Evolutionary conservation across 352 stramenopile genomes (phyloP).

Genomic region (Pythium aquatile): DNA sequence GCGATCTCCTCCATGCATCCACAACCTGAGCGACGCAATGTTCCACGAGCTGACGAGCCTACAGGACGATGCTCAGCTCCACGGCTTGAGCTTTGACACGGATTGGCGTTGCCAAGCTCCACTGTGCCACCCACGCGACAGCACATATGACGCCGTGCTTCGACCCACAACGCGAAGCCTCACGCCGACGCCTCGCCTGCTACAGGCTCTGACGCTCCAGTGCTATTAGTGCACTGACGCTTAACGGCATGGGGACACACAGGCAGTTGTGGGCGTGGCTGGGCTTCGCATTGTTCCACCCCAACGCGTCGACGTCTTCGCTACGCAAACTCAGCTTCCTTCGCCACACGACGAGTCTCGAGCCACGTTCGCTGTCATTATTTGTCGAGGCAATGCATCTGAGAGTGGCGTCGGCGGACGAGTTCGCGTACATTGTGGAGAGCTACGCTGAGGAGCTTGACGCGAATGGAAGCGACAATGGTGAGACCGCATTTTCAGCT

Average conservation of each 20-base stretch:
- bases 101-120: neutral
- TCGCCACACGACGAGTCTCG: no score
- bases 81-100: neutral
- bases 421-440: neutral
- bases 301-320: no score
- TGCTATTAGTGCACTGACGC: neutral
- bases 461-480: no score
- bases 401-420: neutral
- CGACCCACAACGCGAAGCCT: neutral
- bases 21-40: neutral
- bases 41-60: neutral
- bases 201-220: neutral
- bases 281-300: neutral
- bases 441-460: neutral
- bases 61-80: neutral
- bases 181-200: neutral
- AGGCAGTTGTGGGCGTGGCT: slow-evolving; percentile 1
- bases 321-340: no score
- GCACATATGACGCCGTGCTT: neutral
- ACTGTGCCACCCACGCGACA: neutral
- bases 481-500: no score
- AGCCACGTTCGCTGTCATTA: no score
- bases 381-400: neutral
- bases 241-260: neutral
- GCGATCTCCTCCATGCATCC: neutral